Evolutionary conservation across 2,329 filamentous ascomycete species (phyloP).

Genomic region (Fusarium chaquense): DNA sequence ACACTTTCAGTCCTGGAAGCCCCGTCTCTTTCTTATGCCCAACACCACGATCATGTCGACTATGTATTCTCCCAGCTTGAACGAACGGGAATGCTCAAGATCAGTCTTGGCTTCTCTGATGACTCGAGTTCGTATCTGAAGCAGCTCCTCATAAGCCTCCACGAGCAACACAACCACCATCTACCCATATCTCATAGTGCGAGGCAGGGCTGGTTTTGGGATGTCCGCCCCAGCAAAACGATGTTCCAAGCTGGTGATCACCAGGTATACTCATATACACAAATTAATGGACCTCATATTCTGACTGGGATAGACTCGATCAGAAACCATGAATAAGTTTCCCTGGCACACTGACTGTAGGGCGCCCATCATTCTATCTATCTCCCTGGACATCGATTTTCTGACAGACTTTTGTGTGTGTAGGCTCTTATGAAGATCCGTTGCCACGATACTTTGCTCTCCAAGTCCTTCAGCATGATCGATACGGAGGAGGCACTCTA

Average conservation of each 20-base stretch:
- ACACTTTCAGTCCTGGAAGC: slow-evolving; percentile 31
- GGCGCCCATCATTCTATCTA: slow-evolving; percentile 11
- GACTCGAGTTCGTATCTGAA: slow-evolving; percentile 52
- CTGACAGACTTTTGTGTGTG: no score
- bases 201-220: slow-evolving; percentile 59
- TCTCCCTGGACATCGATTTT: no score
- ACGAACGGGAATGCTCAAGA: slow-evolving; percentile 52
- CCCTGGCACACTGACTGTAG: slow-evolving; percentile 61
- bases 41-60: slow-evolving; percentile 31
- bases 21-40: slow-evolving; percentile 23
- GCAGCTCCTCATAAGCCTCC: slow-evolving; percentile 50
- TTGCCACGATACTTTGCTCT: slow-evolving; percentile 57
- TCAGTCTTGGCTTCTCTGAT: slow-evolving; percentile 52
- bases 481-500: slow-evolving; percentile 55
- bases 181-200: slow-evolving; percentile 58
- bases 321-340: slow-evolving; percentile 57
- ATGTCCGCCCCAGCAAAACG: slow-evolving; percentile 51
- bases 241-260: slow-evolving; percentile 49
- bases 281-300: neutral
- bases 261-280: slow-evolving; percentile 51
- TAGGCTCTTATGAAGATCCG: slow-evolving; percentile 50
- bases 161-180: slow-evolving; percentile 51
- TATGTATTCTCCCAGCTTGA: slow-evolving; percentile 33
- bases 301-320: neutral
- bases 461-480: slow-evolving; percentile 57